Base-by-base conservation (phyloP, 805 yeast genomes). In the Candida patagonica region DNA sequence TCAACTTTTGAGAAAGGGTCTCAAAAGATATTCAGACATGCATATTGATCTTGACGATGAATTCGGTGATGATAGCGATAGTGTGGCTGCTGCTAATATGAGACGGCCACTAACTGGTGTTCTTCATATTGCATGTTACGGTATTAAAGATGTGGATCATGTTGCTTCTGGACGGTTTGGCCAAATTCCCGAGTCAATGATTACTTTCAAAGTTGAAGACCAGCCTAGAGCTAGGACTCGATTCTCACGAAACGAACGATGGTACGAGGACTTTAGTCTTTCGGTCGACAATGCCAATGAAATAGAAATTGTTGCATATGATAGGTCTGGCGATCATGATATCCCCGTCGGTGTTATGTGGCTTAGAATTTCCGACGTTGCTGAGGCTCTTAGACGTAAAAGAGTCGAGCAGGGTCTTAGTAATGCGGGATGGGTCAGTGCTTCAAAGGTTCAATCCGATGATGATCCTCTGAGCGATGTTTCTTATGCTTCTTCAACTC, bases 271-370 rank as follows among this genome's bases (percentile, higher is more conserved):
- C 30, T 86, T 87, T 56, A 74, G 74, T 39, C 73, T 92, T 42
- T 77, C 76, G 27, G 82, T 92, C 30, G 95, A 84, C 44, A 85
- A 80, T 57, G 96, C 95, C 21, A 85, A 89, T 55, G 99, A 92
- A 62, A 71, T 88, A 32, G 96, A 88, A 53, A 68, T 92, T 42
- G 75, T 88, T 1, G 85, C 92, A 4, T 87, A 80, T 59, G 98
- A 92, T 58, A 80, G 78, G 50, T 66, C 71, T 9, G 83, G 83
- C 27, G 75, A 68, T 42, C 72, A 68, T 37, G 64, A 71, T 44
- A 76, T 80, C 6, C 97, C 98, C 0, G 96, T 92, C 6, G 98
- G 95, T 6, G 70, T 92, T 27, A 76, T 82, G 52, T 92, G 98
- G 98, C 70, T 89, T 21, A 73, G 89, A 26, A 68, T 92, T 22